A percentile compares a stretch with the other conserved stretches of the same genome.
These are phyloP conservation scores for Termitomyces sp. DNA, from an alignment of 768 basidiomycete species.

Conservation along the genomic window DNA sequence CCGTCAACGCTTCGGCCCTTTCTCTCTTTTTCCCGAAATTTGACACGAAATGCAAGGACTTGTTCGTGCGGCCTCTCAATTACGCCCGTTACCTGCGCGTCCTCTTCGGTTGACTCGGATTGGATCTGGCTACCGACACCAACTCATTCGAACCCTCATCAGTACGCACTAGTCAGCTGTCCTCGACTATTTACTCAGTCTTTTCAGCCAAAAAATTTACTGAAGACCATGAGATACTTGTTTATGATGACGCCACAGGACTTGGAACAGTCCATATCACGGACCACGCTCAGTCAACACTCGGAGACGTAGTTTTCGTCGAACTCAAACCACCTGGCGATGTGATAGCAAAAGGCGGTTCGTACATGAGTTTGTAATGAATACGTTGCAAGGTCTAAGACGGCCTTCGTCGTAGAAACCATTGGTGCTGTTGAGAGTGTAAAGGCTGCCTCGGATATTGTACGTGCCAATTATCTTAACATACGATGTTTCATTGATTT, in stretches of 20 bases:
- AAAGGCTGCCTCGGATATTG: conserved; percentile 95
- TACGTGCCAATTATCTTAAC: conserved; percentile 23
- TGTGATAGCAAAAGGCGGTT: conserved; percentile 70
- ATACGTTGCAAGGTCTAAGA: background rate
- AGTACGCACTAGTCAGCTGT: conserved; percentile 42
- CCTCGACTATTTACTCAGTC: background rate
- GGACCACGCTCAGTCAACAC: conserved; percentile 83
- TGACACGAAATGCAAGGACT: conserved; percentile 33
- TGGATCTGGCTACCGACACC: conserved; percentile 21
- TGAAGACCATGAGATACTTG: conserved; percentile 82
- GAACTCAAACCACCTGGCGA: conserved; percentile 74
- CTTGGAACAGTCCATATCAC: conserved; percentile 85
- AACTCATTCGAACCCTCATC: conserved; percentile 48
- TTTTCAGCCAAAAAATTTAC: conserved; percentile 74
- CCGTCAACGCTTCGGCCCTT: background rate
- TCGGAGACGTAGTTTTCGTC: conserved; percentile 97
- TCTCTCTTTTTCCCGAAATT: background rate
- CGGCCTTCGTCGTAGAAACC: conserved; percentile 43
- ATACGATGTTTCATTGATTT: conserved; percentile 10
- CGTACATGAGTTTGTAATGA: conserved; percentile 21
- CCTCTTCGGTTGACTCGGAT: conserved; percentile 20
- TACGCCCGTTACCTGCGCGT: conserved; percentile 12
- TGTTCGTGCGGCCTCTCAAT: conserved; percentile 28
- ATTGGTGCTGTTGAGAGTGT: conserved; percentile 96
- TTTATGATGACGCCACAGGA: conserved; percentile 72